A percentile compares a stretch with the other conserved stretches of the same genome.
Evolutionary conservation across 83 land plant genomes (phyloP).

Genomic region (Larix sibirica): DNA sequence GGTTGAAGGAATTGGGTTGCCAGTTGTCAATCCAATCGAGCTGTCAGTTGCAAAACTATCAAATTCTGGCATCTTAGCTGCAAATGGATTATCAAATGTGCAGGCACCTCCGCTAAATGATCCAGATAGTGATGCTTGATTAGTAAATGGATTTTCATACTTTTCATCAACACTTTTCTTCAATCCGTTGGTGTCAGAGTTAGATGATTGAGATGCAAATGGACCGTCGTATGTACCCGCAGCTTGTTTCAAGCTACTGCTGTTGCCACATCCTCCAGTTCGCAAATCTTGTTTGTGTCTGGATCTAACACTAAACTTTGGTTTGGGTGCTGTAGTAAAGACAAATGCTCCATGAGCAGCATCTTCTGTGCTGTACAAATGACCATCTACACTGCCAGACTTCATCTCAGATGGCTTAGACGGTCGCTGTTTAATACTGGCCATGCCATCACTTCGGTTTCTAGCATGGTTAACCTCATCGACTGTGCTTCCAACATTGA

Average conservation of each 20-base stretch:
- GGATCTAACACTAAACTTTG: not conserved
- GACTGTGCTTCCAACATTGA: no score
- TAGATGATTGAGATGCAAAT: not conserved
- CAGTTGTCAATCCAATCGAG: not conserved
- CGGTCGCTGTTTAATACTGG: no score
- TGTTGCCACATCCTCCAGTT: not conserved
- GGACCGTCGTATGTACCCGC: not conserved
- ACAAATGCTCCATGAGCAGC: not conserved
- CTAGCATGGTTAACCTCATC: no score
- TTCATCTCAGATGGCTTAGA: no score
- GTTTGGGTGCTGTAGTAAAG: not conserved
- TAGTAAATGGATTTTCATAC: constrained; percentile 2
- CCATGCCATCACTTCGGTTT: no score
- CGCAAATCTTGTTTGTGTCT: not conserved
- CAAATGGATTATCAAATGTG: constrained; percentile 5
- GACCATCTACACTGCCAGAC: no score
- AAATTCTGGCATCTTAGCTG: not conserved
- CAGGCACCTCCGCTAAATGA: not conserved
- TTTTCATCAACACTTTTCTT: not conserved
- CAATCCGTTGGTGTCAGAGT: not conserved
- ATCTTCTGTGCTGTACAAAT: not conserved
- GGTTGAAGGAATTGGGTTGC: not conserved
- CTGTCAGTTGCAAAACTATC: not conserved
- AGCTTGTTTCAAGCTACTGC: not conserved
- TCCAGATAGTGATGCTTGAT: not conserved